Percentiles rank a stretch among this genome's conserved stretches.
These are phyloP conservation scores for Alnus rubra DNA, from an alignment of 306 rosid genomes.

Conservation along the genomic window DNA sequence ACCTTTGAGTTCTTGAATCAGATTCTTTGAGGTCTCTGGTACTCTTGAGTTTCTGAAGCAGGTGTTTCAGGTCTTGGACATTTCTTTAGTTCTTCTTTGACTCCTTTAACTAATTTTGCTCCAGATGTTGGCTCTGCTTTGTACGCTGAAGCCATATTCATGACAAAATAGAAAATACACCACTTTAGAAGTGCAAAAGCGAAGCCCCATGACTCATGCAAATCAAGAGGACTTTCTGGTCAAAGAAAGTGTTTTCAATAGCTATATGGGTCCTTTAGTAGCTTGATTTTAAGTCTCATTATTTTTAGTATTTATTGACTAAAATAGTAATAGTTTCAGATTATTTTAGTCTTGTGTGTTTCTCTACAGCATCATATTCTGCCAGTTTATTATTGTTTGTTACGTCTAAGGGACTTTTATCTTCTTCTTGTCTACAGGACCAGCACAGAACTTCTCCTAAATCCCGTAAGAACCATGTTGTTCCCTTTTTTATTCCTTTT, in stretches of 20 bases:
- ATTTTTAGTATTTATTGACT: neutral
- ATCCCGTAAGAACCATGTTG: conserved; percentile 65
- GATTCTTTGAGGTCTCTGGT: neutral
- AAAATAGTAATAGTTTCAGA: neutral
- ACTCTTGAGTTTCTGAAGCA: neutral
- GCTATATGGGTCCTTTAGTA: neutral
- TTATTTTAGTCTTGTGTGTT: neutral
- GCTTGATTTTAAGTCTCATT: neutral
- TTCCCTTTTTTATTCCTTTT: neutral
- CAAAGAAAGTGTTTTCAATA: neutral
- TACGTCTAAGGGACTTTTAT: conserved; percentile 4
- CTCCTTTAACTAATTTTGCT: neutral
- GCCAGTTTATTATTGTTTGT: conserved; percentile 4
- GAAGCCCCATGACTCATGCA: neutral
- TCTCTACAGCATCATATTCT: neutral
- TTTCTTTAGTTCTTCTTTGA: neutral
- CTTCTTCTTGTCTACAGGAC: conserved; percentile 64
- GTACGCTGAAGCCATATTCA: neutral
- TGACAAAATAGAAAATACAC: neutral
- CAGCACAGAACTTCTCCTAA: conserved; percentile 83
- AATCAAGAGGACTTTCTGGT: neutral
- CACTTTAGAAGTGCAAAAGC: neutral
- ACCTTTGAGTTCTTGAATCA: neutral
- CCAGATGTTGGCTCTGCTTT: neutral
- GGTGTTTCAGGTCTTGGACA: neutral